phyloP scores from a whole-genome alignment of 345 rosid species.

The Eucalyptus tenuipes region DNA sequence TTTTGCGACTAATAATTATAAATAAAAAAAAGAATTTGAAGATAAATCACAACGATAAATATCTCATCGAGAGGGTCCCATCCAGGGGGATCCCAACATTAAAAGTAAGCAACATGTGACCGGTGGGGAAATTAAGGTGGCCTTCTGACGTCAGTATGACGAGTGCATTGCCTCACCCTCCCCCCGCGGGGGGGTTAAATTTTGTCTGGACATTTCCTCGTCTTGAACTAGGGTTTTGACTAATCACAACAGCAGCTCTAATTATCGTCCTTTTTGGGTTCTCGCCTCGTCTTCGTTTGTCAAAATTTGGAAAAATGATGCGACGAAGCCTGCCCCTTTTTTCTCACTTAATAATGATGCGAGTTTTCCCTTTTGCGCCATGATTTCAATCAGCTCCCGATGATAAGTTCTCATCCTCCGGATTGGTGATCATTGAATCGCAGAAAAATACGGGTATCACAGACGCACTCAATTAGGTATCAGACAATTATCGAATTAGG shows the following conservation, averaged over 20 bases:
- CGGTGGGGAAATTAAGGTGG: not conserved
- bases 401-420: not conserved
- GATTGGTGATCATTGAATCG: not conserved
- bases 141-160: not conserved
- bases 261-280: not conserved
- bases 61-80: too few relatives aligned
- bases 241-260: not conserved
- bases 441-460: not conserved
- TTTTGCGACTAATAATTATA: not conserved
- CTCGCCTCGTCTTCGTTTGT: not conserved
- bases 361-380: not conserved
- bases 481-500: not conserved
- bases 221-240: not conserved
- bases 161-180: not conserved
- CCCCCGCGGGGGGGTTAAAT: not conserved
- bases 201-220: not conserved
- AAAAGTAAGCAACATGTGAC: not conserved
- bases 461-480: not conserved
- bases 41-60: not conserved
- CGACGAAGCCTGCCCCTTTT: not conserved
- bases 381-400: not conserved
- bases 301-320: not conserved
- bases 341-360: not conserved
- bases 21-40: not conserved
- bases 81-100: not conserved